Conservation (phyloP, 2,329 filamentous ascomycete species). For the Ophiocordyceps sinensis region DNA sequence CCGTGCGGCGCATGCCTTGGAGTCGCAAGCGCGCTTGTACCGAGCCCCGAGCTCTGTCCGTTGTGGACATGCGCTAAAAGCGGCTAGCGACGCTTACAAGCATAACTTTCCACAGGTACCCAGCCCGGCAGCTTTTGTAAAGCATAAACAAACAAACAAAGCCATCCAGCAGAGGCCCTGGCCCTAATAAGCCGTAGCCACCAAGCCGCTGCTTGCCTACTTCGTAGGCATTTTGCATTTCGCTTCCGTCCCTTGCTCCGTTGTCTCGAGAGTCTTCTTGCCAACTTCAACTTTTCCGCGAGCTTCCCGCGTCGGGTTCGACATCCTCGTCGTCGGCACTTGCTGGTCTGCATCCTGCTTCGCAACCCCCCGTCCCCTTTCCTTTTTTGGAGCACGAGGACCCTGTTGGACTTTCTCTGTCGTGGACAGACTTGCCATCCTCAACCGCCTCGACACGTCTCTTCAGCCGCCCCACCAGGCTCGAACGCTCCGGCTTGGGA, state of each 20-base stretch:
- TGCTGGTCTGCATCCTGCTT: too few species aligned
- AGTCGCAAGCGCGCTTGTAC: slow-evolving; percentile 1
- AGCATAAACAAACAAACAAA: slow-evolving; percentile 22
- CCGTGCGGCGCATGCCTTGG: slow-evolving; percentile 11
- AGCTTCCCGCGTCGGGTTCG: too few species aligned
- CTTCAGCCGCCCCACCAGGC: not conserved
- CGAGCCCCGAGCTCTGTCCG: not conserved
- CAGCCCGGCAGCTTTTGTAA: not conserved
- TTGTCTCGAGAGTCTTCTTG: not conserved
- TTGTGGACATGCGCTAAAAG: slow-evolving; percentile 2
- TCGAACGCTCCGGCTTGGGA: not conserved
- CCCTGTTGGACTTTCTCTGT: not conserved
- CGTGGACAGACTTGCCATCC: not conserved
- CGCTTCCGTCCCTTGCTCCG: not conserved
- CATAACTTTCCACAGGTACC: slow-evolving; percentile 2
- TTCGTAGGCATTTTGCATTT: too few species aligned
- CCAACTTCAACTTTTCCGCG: too few species aligned
- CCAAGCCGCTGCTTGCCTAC: slow-evolving; percentile 1
- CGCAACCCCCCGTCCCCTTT: not conserved
- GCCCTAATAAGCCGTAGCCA: slow-evolving; percentile 2
- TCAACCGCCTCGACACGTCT: not conserved
- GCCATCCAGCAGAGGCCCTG: not conserved
- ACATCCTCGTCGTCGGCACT: too few species aligned
- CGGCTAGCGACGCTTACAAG: slow-evolving; percentile 5
- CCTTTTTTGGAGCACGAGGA: not conserved